These are phyloP conservation scores for Mediolabrus comicus DNA, from an alignment of 108 stramenopile genomes.

Conservation along the genomic window DNA sequence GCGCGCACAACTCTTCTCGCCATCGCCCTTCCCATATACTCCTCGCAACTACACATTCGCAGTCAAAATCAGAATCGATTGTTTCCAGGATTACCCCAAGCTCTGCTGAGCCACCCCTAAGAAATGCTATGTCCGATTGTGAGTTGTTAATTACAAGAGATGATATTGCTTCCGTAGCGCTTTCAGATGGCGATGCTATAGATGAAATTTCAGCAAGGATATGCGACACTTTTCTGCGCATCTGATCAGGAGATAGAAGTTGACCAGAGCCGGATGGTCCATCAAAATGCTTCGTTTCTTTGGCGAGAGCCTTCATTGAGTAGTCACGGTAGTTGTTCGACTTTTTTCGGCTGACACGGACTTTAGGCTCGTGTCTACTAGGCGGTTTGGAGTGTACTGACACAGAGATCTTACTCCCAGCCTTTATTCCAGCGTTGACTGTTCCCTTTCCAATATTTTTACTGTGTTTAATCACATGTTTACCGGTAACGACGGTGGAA, in stretches of 20 bases:
- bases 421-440: constrained; percentile 50
- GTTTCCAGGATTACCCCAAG: constrained; percentile 59
- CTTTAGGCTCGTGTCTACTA: constrained; percentile 35
- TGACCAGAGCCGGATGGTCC: constrained; percentile 52
- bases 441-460: constrained; percentile 61
- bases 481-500: constrained; percentile 52
- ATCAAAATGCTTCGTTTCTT: constrained; percentile 53
- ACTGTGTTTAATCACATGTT: constrained; percentile 48
- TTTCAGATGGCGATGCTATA: constrained; percentile 30
- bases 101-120: constrained; percentile 67
- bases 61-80: constrained; percentile 36
- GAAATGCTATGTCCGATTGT: constrained; percentile 71
- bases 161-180: constrained; percentile 36
- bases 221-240: constrained; percentile 65
- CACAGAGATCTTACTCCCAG: constrained; percentile 29
- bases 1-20: constrained; percentile 88
- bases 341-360: constrained; percentile 8
- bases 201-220: constrained; percentile 63
- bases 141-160: constrained; percentile 48
- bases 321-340: constrained; percentile 16
- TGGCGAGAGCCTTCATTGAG: constrained; percentile 38
- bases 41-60: constrained; percentile 73
- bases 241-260: constrained; percentile 69
- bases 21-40: constrained; percentile 92
- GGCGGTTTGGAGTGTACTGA: constrained; percentile 36